Evolutionary conservation across 176 grass and related monocot genomes (phyloP), one percentile per base, ranked within the genome.

Genomic region (Hordeum vulgare): DNA sequence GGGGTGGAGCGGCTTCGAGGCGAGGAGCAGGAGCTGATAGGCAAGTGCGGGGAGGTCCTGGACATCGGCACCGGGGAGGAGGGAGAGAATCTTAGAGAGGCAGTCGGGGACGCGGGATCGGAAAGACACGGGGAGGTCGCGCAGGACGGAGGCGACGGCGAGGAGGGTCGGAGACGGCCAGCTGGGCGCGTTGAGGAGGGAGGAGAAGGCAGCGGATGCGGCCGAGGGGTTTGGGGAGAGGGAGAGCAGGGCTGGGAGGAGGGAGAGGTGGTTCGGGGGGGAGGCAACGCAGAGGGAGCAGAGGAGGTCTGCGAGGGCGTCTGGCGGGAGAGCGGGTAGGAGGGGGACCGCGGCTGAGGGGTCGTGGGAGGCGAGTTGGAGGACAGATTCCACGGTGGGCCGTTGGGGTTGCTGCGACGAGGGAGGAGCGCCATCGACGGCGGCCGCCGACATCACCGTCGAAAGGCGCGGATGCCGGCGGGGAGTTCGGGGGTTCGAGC

Each of bases 21-120:
- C 90, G 57, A 97, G 68, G 60, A 97, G 92, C 75, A 97, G 88
- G 60, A 97, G 88, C 84, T 97, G 88, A 86, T 97, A 94, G 6
- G 91, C 78, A 23, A 97, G 63, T 4, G 86, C 83, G 6, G 92
- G 92, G 18, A 94, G 88, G 85, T 94, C 94, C 80, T 97, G 92
- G 24, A 86, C 81, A 21, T 97, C 90, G 17, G 89, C 85, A 18
- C 2, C 24, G 27, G 84, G 89, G 77, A 97, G 87, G 68, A 89
- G 83, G 25, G 39, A 76, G 21, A 97, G 75, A 14, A 88, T 69
- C 57, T 86, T 91, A 28, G 76, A n/a, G 63, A 94, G 69, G 85
- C 89, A 89, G 61, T 79, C 80, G 12, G 76, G 71, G 26, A 94
- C 47, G 3, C 61, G 36, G n/a, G 71, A 29, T 20, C 86, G 70